phyloP scores from a whole-genome alignment of 306 rosid species.

The Vicia villosa region DNA sequence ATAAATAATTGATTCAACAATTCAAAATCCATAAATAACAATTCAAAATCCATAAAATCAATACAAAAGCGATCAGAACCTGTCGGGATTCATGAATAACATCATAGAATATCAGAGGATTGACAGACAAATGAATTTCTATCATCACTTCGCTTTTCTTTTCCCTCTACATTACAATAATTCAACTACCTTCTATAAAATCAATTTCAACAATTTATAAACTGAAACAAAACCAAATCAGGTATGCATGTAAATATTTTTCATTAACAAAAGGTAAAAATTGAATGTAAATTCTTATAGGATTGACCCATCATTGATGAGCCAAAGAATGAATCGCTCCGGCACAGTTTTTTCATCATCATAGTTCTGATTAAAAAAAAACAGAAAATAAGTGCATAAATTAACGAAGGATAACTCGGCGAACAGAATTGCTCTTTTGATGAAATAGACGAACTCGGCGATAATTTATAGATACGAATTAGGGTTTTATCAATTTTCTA shows the following conservation, averaged over 20 bases:
- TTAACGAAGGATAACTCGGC: too few relatives aligned
- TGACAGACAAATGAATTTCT: slow-evolving; percentile 75
- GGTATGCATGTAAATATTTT: too few relatives aligned
- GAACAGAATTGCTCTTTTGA: too few relatives aligned
- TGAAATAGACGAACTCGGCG: background rate
- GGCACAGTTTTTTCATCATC: slow-evolving; percentile 69
- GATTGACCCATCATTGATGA: slow-evolving; percentile 73
- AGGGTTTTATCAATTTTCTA: slow-evolving; percentile 40
- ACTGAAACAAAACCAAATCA: too few relatives aligned
- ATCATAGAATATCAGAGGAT: slow-evolving; percentile 74
- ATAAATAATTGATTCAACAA: background rate
- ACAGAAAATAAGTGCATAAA: background rate
- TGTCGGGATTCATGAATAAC: slow-evolving; percentile 85
- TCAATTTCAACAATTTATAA: too few relatives aligned
- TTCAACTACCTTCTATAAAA: too few relatives aligned
- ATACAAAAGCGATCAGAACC: slow-evolving; percentile 91
- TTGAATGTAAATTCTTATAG: slow-evolving; percentile 80
- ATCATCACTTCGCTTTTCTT: slow-evolving; percentile 62
- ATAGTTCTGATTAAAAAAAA: slow-evolving; percentile 28
- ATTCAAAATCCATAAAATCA: too few relatives aligned
- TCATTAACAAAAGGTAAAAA: too few relatives aligned
- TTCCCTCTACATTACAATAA: background rate
- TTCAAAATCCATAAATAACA: too few relatives aligned
- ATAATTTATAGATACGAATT: slow-evolving; percentile 32
- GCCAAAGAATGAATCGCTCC: slow-evolving; percentile 22